phyloP scores from a whole-genome alignment of 1,139 yeast genomes.

The Insectozyma bohioensis region DNA sequence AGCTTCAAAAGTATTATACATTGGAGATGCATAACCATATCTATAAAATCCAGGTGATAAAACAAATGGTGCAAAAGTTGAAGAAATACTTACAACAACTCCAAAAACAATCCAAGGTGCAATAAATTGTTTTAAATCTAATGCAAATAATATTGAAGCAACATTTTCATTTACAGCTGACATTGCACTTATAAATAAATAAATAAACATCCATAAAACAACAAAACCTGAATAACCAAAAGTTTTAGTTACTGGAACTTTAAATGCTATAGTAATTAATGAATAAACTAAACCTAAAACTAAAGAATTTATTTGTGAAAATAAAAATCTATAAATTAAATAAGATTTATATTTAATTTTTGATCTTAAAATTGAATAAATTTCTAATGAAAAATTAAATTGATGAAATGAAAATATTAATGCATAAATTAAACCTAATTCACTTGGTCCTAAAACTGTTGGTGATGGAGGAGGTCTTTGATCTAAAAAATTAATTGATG shows the following conservation, averaged over 20 bases:
- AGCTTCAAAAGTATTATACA: slow-evolving; percentile 57
- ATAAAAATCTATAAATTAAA: slow-evolving; percentile 47
- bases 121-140: slow-evolving; percentile 44
- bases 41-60: slow-evolving; percentile 53
- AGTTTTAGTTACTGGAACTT: slow-evolving; percentile 49
- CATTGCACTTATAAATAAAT: slow-evolving; percentile 57
- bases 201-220: slow-evolving; percentile 63
- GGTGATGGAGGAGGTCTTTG: slow-evolving; percentile 22
- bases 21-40: slow-evolving; percentile 67
- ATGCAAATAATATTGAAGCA: slow-evolving; percentile 44
- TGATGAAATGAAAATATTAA: slow-evolving; percentile 36
- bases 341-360: slow-evolving; percentile 43
- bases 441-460: slow-evolving; percentile 32
- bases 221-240: slow-evolving; percentile 65
- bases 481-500: slow-evolving; percentile 22
- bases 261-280: slow-evolving; percentile 60
- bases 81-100: slow-evolving; percentile 59
- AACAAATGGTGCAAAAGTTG: slow-evolving; percentile 60
- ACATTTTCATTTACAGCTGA: slow-evolving; percentile 66
- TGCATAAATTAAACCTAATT: slow-evolving; percentile 35
- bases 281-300: slow-evolving; percentile 55
- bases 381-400: slow-evolving; percentile 25
- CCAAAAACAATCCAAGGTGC: slow-evolving; percentile 65
- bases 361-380: slow-evolving; percentile 24
- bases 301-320: slow-evolving; percentile 49